A percentile compares a stretch with the other conserved stretches of the same genome.
phyloP scores from a whole-genome alignment of 306 rosid genomes.

The Lablab purpureus region DNA sequence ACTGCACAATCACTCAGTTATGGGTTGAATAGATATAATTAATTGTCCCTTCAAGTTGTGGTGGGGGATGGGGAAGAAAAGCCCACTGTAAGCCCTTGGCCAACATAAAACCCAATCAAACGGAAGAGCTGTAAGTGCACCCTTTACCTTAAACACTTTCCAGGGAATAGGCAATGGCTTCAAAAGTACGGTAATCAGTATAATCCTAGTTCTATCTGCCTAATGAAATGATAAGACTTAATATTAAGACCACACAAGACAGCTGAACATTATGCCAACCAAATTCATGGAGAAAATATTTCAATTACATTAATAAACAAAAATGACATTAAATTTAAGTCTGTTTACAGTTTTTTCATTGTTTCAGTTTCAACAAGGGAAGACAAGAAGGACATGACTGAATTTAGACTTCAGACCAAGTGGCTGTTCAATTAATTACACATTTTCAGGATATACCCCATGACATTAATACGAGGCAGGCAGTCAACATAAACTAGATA shows the following conservation, averaged over 20 bases:
- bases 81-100: background rate
- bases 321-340: background rate
- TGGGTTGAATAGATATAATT: slow-evolving; percentile 1
- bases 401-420: background rate
- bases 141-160: background rate
- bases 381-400: background rate
- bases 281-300: background rate
- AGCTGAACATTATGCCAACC: slow-evolving; percentile 23
- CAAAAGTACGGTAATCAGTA: background rate
- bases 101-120: slow-evolving; percentile 34
- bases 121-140: background rate
- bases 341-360: background rate
- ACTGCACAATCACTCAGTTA: slow-evolving; percentile 16
- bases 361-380: background rate
- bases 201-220: slow-evolving; percentile 5
- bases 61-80: background rate
- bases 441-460: slow-evolving; percentile 13
- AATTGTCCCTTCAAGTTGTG: background rate
- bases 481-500: slow-evolving; percentile 10
- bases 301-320: slow-evolving; percentile 3
- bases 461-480: background rate
- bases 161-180: slow-evolving; percentile 13
- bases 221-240: background rate
- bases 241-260: slow-evolving; percentile 34
- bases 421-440: slow-evolving; percentile 3